These are phyloP conservation scores for Boletus rubescentipes DNA, from an alignment of 768 basidiomycete species.

Conservation along the genomic window DNA sequence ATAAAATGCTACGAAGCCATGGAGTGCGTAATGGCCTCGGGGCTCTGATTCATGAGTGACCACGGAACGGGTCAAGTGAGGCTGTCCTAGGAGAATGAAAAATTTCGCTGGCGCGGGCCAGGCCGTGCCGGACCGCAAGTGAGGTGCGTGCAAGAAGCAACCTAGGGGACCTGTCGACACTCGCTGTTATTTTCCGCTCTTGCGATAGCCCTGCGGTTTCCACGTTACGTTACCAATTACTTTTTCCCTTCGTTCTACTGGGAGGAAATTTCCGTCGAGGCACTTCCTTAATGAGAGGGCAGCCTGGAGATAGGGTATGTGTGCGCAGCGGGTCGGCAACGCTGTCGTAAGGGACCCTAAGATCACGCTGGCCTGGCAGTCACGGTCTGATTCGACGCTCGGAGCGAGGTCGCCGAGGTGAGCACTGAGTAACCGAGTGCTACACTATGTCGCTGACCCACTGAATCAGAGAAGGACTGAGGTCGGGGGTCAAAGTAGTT, in stretches of 20 bases:
- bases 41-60: background rate
- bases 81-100: slow-evolving; percentile 28
- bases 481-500: background rate
- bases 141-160: slow-evolving; percentile 19
- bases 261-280: slow-evolving; percentile 15
- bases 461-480: background rate
- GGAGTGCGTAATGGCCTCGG: slow-evolving; percentile 9
- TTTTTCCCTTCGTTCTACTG: slow-evolving; percentile 10
- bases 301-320: slow-evolving; percentile 22
- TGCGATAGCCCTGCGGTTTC: slow-evolving; percentile 15
- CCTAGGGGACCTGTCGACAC: slow-evolving; percentile 8
- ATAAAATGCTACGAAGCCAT: slow-evolving; percentile 4
- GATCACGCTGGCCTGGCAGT: background rate
- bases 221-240: slow-evolving; percentile 26
- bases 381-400: background rate
- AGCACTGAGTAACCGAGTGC: background rate
- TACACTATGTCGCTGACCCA: background rate
- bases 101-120: slow-evolving; percentile 1
- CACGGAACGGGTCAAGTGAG: slow-evolving; percentile 8
- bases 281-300: slow-evolving; percentile 15
- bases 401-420: background rate
- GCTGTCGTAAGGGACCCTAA: slow-evolving; percentile 25
- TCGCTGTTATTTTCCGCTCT: slow-evolving; percentile 20
- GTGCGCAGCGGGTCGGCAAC: slow-evolving; percentile 13
- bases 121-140: slow-evolving; percentile 13